Evolutionary conservation across 106 monocot species (phyloP).

Genomic region (Apostasia shenzhenica): DNA sequence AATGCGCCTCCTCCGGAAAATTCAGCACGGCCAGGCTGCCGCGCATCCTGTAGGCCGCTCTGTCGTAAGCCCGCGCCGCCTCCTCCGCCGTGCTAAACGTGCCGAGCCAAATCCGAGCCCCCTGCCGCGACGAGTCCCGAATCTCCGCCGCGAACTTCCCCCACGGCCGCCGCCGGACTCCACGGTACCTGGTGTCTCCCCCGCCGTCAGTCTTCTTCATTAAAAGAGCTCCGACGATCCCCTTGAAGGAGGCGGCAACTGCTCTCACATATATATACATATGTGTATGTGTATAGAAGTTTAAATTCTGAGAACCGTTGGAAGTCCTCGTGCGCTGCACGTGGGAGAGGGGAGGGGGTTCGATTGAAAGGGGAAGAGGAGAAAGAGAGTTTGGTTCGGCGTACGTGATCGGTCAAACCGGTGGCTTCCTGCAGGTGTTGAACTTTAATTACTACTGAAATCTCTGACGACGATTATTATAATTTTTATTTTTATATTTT

Average conservation of each 20-base stretch:
- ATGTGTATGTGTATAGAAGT: background rate
- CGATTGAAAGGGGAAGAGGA: background rate
- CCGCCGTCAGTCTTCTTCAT: conserved; percentile 3
- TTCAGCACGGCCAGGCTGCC: conserved; percentile 29
- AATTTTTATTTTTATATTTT: too few relatives aligned
- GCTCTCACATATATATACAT: background rate
- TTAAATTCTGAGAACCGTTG: background rate
- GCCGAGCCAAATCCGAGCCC: conserved; percentile 33
- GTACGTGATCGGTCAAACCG: conserved; percentile 6
- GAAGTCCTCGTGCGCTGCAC: too few relatives aligned
- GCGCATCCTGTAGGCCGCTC: conserved; percentile 25
- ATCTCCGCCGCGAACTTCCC: conserved; percentile 71
- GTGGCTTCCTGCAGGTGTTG: background rate
- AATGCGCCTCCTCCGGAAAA: conserved; percentile 15
- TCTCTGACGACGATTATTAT: too few relatives aligned
- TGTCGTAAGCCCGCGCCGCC: conserved; percentile 35
- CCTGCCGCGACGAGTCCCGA: conserved; percentile 31
- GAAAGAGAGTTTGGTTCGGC: background rate
- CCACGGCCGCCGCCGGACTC: conserved; percentile 30
- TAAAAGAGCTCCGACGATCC: too few relatives aligned
- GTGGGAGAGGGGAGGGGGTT: too few relatives aligned
- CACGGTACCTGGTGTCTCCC: background rate
- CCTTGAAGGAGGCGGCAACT: background rate
- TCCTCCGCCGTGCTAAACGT: conserved; percentile 40
- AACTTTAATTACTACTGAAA: too few relatives aligned